A percentile compares a stretch with the other conserved stretches of the same genome.
Conservation (phyloP, 2,329 filamentous ascomycete species). For the Diaporthe vaccinii region DNA sequence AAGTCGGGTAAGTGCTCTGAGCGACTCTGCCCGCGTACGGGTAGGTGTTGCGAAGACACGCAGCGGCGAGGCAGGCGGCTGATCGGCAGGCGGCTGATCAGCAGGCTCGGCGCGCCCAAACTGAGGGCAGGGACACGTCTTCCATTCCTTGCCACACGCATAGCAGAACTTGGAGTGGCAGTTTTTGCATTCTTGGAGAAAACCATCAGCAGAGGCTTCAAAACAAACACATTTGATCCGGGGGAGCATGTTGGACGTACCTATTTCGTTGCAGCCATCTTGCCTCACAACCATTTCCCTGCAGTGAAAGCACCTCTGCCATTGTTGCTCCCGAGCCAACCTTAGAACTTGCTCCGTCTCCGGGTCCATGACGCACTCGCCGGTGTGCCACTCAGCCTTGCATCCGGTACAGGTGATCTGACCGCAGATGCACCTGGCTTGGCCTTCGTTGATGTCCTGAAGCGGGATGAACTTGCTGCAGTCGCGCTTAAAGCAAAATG, state of each 20-base stretch:
- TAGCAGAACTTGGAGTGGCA: background rate
- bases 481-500: slow-evolving; percentile 60
- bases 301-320: slow-evolving; percentile 66
- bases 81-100: too few species aligned
- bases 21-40: too few species aligned
- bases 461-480: slow-evolving; percentile 64
- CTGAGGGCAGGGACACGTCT: background rate
- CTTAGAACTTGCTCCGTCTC: slow-evolving; percentile 55
- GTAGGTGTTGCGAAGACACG: too few species aligned
- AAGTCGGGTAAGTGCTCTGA: too few species aligned
- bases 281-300: slow-evolving; percentile 61
- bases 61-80: too few species aligned
- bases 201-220: background rate
- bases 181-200: background rate
- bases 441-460: slow-evolving; percentile 47
- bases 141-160: background rate
- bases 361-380: slow-evolving; percentile 62
- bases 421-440: slow-evolving; percentile 60
- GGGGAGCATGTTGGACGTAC: slow-evolving; percentile 49
- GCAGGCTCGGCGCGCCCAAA: too few species aligned
- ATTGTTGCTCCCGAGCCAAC: slow-evolving; percentile 58
- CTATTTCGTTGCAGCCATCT: slow-evolving; percentile 69
- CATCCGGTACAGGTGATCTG: slow-evolving; percentile 63
- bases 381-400: slow-evolving; percentile 59
- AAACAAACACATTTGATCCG: too few species aligned